Conservation (phyloP, 2,329 filamentous ascomycete species). For the Cercospora zeina region DNA sequence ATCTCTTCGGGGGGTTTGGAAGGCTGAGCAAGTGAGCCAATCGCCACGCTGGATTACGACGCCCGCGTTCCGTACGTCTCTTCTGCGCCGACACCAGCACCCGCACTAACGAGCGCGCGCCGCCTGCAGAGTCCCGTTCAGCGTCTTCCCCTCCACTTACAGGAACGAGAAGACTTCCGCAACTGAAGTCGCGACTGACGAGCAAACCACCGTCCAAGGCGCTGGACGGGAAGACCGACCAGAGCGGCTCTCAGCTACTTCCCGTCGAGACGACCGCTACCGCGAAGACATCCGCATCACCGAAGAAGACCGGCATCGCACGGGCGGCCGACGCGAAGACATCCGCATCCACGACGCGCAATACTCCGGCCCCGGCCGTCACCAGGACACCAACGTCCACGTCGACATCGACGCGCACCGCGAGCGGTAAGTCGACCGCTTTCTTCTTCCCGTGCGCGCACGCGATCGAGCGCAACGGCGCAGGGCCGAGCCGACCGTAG, state of each 20-base stretch:
- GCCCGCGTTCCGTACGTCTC: constrained; percentile 73
- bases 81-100: neutral
- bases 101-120: constrained; percentile 9
- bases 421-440: constrained; percentile 50
- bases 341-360: constrained; percentile 36
- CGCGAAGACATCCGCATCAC: constrained; percentile 79
- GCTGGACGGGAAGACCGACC: constrained; percentile 96
- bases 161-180: constrained; percentile 66
- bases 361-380: constrained; percentile 34
- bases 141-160: constrained; percentile 99
- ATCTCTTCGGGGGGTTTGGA: constrained; percentile 46
- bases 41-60: constrained; percentile 99
- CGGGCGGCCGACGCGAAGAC: constrained; percentile 53
- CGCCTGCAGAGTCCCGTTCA: constrained; percentile 74
- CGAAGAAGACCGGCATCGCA: constrained; percentile 72
- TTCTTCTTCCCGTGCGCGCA: constrained; percentile 21
- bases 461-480: neutral
- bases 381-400: constrained; percentile 32
- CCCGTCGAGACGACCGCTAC: constrained; percentile 66
- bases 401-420: constrained; percentile 51
- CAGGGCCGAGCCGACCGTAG: neutral
- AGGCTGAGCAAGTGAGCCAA: constrained; percentile 68
- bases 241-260: constrained; percentile 66
- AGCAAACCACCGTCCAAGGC: constrained; percentile 76
- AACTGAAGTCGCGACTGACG: constrained; percentile 80